Base-by-base conservation (phyloP, 306 rosid genomes). In the Mimosa pudica region DNA sequence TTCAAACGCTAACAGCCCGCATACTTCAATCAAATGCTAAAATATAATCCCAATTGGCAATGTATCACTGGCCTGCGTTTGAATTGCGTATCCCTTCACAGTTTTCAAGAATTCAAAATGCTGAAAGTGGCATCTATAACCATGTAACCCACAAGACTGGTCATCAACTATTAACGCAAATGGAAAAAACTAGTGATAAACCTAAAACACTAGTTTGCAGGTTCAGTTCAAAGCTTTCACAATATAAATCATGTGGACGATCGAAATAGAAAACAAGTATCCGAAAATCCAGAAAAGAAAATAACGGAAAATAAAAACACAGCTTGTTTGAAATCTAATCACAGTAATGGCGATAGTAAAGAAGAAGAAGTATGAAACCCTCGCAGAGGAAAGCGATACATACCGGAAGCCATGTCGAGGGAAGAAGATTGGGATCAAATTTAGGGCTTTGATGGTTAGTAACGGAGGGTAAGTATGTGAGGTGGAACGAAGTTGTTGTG, bases 371-470 rank as follows among this genome's bases (percentile, higher is more conserved):
- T 18, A 46, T 2, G 20, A 70, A 70, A 7, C n/a, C 6, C 58
- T 47, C 18, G 20, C 11, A 6, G 16, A 62, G 47, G 44, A 51
- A 42, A 54, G 24, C 16, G 67, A 45, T n/a, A 46, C 80, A 24
- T 46, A 81, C 84, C 84, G 4, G 84, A 81, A 75, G 84, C 76
- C 84, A 81, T 81, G 13, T 17, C 30, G 52, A 24, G 10, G 45
- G 54, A 69, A 47, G 41, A 24, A 35, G 55, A 58, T 57, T 47
- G 10, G 47, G 38, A 73, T 75, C 57, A 57, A 60, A 49, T 18
- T 68, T 81, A 81, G 75, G 76, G 72, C 30, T 65, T 62, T 45
- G 84, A 76, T 77, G 41, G 80, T 36, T 2, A 51, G 44, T 12
- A 20, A 32, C 36, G 42, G 42, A 2, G 42, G 17, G 51, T 70